Base-by-base conservation (phyloP, 495 filamentous ascomycete genomes). In the Articulospora tetracladia region DNA sequence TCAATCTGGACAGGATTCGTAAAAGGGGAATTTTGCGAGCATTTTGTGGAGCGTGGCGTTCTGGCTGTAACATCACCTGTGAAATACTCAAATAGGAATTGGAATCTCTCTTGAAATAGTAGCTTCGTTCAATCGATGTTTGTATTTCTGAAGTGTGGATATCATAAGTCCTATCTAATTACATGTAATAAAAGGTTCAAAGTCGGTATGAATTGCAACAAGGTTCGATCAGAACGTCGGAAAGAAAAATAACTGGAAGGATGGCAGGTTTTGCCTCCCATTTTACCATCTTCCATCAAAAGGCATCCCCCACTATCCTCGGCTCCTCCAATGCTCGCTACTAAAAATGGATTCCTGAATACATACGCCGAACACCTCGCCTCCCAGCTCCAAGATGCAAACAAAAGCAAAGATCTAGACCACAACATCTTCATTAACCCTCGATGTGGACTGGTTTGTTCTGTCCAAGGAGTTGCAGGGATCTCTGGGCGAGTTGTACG, bases 401-500 rank as follows among this genome's bases (percentile, higher is more conserved):
- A 50, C 53, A 30, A 57, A 68, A 57, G 36, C 44, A 57, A 69
- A 64, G 36, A 36, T 64, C 57, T 66, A 64, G 48, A 57, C 10
- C 25, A 25, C 13, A 10, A 25, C 12, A 26, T 20, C 8, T 47
- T 2, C 44, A 24, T 75, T 60, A 83, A 54, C 80, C 80, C 65
- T 84, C 81, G 64, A 84, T 84, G 59, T 84, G 81, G 3, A 64
- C 51, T 19, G 70, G 74, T 70, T 83, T 83, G 15, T 73, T 70
- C 66, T 86, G 84, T 20, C 87, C 86, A n/a, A 97, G 78, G 25
- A 96, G 79, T 72, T 96, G 93, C 36, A 95, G 76, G 72, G 90
- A 97, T 53, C 93, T 85, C 54, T 92, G 87, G 25, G 94, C 94
- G 65, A 98, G 82, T 58, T 86, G 90, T 61, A 98, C 89, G 28